Evolutionary conservation across 164 flowering plant species (phyloP), one percentile per base, ranked within the genome.

Genomic region (Saururus chinensis): DNA sequence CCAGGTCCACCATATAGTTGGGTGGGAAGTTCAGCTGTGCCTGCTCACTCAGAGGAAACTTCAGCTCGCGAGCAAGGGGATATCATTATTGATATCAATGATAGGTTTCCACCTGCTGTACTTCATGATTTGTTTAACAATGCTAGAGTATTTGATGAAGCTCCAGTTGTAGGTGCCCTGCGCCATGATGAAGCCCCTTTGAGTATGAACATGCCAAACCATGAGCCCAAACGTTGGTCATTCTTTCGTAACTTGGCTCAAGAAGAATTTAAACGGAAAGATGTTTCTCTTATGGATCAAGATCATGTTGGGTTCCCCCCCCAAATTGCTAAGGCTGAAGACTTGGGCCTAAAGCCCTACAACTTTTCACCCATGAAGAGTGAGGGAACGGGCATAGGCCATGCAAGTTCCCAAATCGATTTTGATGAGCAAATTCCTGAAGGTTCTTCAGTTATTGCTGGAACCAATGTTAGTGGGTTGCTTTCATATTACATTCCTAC

Each of bases 211-310:
- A 77, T 95, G 80, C 88, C 81, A 58, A 91, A 89, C 68, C 96
- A 81, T 70, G 97, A 95, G 16, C 97, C 93, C 45, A 77, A 87
- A 68, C 84, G 62, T 63, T 91, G 99, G 98, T 95, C 99, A 37
- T 91, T 81, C 69, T 87, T 95, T 70, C 95, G 85, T 59, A 84
- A 86, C 53, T 75, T 95, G 73, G 99, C 86, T 35, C 84, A 77
- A 64, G 82, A 75, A 66, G 83, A 76, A 40, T 79, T 76, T 73
- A 66, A 42, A 42, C 66, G 76, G 62, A 84, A 76, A 37, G 92
- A 86, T 76, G 81, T 80, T 70, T 92, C 98, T 60, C 84, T 86
- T 56, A 82, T 88, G 70, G 97, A 93, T 70, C 89, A 88, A 71
- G 88, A 84, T 68, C 88, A 82, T 70, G 66, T 70, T 73, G 79